Base-by-base conservation (phyloP, 805 yeast genomes). In the Candida orba region DNA sequence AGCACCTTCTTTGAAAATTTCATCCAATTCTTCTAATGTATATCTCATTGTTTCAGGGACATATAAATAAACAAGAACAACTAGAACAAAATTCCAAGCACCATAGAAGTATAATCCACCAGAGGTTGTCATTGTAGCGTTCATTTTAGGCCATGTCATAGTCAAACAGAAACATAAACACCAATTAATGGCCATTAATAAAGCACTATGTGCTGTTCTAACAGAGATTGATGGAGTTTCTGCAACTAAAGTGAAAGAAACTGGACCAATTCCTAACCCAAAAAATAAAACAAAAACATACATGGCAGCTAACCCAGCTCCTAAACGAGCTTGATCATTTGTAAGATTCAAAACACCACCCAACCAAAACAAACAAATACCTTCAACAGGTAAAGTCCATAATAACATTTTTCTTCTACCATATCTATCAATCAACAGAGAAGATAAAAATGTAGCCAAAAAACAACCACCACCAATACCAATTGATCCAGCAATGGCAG, bases 1-100 rank as follows among this genome's bases (percentile, higher is more conserved):
- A 4, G 57, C 47, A 24, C 60, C 59, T 13, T 37, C 44, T 32
- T 53, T 71, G 58, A 84, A 84, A 15, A 84, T 84, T 40, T 78
- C 80, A 58, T 84, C 91, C 57, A 84, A 70, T 61, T 84, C 88
- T 63, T 84, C 93, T 54, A 84, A 72, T 0, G 91, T 80, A 49
- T 79, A 72, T 30, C 78, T 78, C 64, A 77, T 78, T 3, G 90
- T 83, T 58, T 83, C 90, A 4, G 89, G 63, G 22, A 68, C 62
- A 61, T 64, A 64, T 37, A 63, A 59, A 48, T 71, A 69, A 18
- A 76, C 75, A 45, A 71, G 53, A 55, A 69, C 64, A 63, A 73
- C 71, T 0, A 76, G 71, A 32, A 70, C 60, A 33, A 71, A 46
- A 51, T 73, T 72, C 73, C 76, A 74, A 10, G 73, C 78, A 8